Evolutionary conservation across 208 protist species (phyloP).

Genomic region (Cochliopodium minus): DNA sequence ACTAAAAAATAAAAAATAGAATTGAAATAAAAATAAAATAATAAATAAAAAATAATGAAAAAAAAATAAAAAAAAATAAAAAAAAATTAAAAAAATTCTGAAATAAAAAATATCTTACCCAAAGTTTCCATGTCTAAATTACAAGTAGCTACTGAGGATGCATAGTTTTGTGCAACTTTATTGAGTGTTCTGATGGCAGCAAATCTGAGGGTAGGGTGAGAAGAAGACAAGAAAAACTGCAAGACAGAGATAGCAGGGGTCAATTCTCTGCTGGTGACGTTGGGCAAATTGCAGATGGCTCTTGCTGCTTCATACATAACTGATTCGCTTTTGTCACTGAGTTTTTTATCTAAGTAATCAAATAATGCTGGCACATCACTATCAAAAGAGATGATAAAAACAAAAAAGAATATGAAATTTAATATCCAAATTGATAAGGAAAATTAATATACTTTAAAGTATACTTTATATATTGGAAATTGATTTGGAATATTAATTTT

Average conservation of each 20-base stretch:
- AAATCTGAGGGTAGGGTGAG: slow-evolving; percentile 71
- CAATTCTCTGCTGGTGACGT: slow-evolving; percentile 61
- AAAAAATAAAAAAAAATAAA: no score
- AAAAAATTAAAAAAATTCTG: no score
- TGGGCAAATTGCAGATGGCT: slow-evolving; percentile 70
- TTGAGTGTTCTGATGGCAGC: slow-evolving; percentile 77
- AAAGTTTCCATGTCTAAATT: slow-evolving; percentile 85
- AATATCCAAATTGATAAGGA: no score
- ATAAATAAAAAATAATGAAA: no score
- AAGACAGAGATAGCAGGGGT: slow-evolving; percentile 68
- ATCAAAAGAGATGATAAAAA: no score
- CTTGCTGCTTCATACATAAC: slow-evolving; percentile 88
- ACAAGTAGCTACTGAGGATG: slow-evolving; percentile 59
- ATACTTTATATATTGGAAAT: no score
- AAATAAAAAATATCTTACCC: no score
- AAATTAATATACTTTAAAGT: no score
- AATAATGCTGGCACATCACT: slow-evolving; percentile 46
- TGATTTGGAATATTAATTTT: no score
- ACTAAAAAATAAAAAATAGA: no score
- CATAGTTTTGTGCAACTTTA: slow-evolving; percentile 50
- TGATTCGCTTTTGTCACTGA: slow-evolving; percentile 74
- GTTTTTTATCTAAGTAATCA: slow-evolving; percentile 64
- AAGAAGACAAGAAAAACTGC: slow-evolving; percentile 71
- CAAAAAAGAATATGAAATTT: no score
- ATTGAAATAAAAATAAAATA: not conserved